A percentile compares a stretch with the other conserved stretches of the same genome.
Conservation (phyloP, 805 yeast genomes). For the Yamadazyma akitaensis region DNA sequence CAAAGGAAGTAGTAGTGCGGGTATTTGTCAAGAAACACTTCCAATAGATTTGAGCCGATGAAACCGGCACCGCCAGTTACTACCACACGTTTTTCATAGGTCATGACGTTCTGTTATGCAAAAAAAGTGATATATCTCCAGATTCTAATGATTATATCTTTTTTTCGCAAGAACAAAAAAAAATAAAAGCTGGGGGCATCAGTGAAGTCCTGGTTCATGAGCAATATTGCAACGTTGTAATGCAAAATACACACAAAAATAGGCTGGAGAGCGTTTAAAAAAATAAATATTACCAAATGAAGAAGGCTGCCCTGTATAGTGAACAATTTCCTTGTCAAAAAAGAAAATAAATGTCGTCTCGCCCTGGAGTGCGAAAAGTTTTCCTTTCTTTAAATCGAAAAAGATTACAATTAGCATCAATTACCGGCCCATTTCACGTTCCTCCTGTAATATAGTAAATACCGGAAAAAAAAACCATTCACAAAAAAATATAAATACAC, state of each 20-base stretch:
- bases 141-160: not conserved
- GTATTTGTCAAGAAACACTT: conserved; percentile 27
- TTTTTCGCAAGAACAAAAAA: not conserved
- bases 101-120: not conserved
- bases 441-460: conserved; percentile 1
- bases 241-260: not conserved
- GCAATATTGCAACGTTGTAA: conserved; percentile 8
- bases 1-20: conserved; percentile 37
- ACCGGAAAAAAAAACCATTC: not conserved
- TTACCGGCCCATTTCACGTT: not conserved
- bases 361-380: conserved; percentile 5
- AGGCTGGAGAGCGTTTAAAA: not conserved
- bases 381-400: conserved; percentile 1
- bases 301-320: not conserved
- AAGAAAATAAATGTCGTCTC: conserved; percentile 6
- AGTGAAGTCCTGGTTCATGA: not conserved
- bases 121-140: not conserved
- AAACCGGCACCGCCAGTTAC: conserved; percentile 61
- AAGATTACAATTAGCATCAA: not conserved
- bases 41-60: conserved; percentile 48
- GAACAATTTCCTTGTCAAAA: not conserved
- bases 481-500: conserved; percentile 5
- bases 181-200: not conserved
- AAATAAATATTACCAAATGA: not conserved
- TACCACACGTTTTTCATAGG: conserved; percentile 21